Base-by-base conservation (phyloP, 345 rosid genomes). In the Chamaenerion angustifolium region DNA sequence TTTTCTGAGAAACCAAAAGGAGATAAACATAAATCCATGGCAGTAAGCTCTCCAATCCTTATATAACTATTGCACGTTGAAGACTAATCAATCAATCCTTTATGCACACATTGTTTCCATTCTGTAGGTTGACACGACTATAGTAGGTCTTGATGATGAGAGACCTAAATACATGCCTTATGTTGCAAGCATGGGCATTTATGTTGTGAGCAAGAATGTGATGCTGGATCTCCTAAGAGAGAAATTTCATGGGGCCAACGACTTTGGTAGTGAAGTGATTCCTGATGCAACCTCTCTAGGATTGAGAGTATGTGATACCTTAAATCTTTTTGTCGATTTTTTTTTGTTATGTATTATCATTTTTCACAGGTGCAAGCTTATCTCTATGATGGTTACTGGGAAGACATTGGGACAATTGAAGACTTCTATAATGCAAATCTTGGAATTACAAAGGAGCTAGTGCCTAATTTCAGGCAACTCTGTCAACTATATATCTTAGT, bases 241-340 rank as follows among this genome's bases (percentile, higher is more conserved):
- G 12, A 80, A 64, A 81, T 89, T 89, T 64, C 97, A 95, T 6
- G 90, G 88, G 56, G 97, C 97, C 63, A 89, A 89, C 70, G 97
- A 89, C 75, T 89, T 89, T 12, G 97, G 95, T 47, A 89, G 97
- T 67, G 97, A 89, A 79, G 88, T 89, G 46, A 89, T 89, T 65
- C 97, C 97, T 8, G 95, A 95, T 52, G 97, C 97, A 45, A 89
- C 97, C 54, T 76, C 88, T 12, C 58, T 85, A 42, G 97, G 97
- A 37, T 40, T 77, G 78, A 83, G 97, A 63, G 97, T 89, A 73
- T 49, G 84, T 58, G 37, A 49, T 44, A 43, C 12, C 42, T 45
- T 21, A 8, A 48, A 12, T 40, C 13, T 12, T 48, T 25, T 11
- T 4, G 8, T 11, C 4, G 6, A 23, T 21, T 11, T 16, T 48